Conservation (phyloP, 257 asterid species). For the Rehmannia glutinosa region DNA sequence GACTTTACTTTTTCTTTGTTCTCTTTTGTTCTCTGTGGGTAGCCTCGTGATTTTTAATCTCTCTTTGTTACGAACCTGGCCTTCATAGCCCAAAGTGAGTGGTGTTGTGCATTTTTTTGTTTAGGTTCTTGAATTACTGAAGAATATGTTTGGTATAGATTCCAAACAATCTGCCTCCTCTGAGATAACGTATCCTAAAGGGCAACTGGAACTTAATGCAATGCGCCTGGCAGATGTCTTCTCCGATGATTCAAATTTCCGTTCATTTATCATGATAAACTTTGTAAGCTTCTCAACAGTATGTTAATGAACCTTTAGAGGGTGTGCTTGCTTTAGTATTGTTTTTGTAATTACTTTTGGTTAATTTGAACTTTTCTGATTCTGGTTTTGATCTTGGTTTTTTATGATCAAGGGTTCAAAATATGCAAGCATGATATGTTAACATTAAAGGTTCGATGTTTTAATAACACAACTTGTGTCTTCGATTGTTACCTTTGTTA, state of each 20-base stretch:
- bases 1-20: background rate
- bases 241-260: slow-evolving; percentile 96
- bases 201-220: slow-evolving; percentile 89
- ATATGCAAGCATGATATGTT: background rate
- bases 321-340: slow-evolving; percentile 12
- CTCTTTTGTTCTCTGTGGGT: background rate
- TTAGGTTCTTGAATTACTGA: slow-evolving; percentile 86
- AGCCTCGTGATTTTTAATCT: slow-evolving; percentile 1
- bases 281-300: slow-evolving; percentile 57
- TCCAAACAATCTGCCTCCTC: slow-evolving; percentile 40
- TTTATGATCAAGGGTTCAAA: slow-evolving; percentile 1
- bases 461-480: background rate
- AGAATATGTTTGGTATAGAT: slow-evolving; percentile 67
- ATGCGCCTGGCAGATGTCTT: slow-evolving; percentile 92
- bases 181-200: slow-evolving; percentile 59
- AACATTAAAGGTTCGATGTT: background rate
- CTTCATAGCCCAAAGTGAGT: slow-evolving; percentile 13
- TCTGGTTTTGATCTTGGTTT: background rate
- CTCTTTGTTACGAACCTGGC: background rate
- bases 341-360: background rate
- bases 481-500: background rate
- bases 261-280: slow-evolving; percentile 63
- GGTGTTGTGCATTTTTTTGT: slow-evolving; percentile 24
- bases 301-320: background rate
- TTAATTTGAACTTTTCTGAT: background rate